phyloP scores from a whole-genome alignment of 1,284 basidiomycete genomes.

The Xerocomus nothofagi region DNA sequence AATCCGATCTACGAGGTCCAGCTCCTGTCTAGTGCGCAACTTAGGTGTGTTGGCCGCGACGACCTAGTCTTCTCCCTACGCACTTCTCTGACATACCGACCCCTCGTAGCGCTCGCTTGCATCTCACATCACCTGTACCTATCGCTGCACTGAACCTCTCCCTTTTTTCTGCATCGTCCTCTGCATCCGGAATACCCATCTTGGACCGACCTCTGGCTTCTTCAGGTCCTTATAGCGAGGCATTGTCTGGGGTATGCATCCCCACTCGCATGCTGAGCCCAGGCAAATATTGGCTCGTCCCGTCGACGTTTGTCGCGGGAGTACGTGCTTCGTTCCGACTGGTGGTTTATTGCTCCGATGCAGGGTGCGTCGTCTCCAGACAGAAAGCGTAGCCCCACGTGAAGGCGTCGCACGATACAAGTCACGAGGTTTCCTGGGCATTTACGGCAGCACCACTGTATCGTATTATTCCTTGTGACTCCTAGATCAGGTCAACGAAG shows the following conservation, averaged over 20 bases:
- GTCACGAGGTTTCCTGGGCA: neutral
- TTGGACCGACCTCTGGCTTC: slow-evolving; percentile 56
- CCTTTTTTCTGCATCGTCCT: slow-evolving; percentile 44
- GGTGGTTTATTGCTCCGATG: slow-evolving; percentile 55
- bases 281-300: slow-evolving; percentile 72
- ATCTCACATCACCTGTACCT: slow-evolving; percentile 48
- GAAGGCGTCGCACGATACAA: neutral
- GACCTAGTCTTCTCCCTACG: neutral
- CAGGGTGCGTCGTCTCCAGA: slow-evolving; percentile 24
- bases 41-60: slow-evolving; percentile 53
- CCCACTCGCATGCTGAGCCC: slow-evolving; percentile 49
- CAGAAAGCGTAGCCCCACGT: neutral
- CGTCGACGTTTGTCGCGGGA: slow-evolving; percentile 70
- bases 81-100: neutral
- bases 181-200: slow-evolving; percentile 11
- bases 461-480: neutral
- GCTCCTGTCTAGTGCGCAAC: slow-evolving; percentile 49
- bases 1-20: slow-evolving; percentile 74
- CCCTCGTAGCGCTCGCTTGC: slow-evolving; percentile 60
- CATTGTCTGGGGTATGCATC: slow-evolving; percentile 67
- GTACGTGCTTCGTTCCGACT: slow-evolving; percentile 60
- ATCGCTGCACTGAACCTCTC: slow-evolving; percentile 59
- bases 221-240: slow-evolving; percentile 78
- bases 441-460: neutral
- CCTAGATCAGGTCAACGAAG: neutral